Conservation (phyloP, 225 moss, liverwort and hornwort genomes). For the Ulota crispa region DNA sequence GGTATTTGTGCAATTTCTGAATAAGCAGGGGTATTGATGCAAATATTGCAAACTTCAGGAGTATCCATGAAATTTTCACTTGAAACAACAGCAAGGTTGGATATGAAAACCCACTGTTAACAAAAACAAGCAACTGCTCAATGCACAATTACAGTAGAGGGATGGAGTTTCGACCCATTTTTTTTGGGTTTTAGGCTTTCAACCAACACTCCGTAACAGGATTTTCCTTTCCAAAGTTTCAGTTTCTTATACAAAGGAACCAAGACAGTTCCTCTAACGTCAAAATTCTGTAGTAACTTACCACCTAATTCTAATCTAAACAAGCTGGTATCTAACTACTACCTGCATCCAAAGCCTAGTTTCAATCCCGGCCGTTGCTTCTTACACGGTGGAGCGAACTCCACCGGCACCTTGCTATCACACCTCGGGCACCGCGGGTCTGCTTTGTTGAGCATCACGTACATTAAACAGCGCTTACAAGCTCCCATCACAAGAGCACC, state of each 20-base stretch:
- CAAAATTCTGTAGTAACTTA: neutral
- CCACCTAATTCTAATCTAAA: neutral
- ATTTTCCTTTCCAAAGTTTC: neutral
- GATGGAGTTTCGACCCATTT: too few relatives aligned
- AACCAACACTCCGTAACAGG: neutral
- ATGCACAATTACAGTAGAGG: too few relatives aligned
- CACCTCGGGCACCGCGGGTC: slow-evolving; percentile 49
- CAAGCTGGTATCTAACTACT: neutral
- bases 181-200: too few relatives aligned
- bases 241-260: neutral
- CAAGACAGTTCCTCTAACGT: neutral
- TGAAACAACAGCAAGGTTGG: too few relatives aligned
- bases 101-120: too few relatives aligned
- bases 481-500: slow-evolving; percentile 48
- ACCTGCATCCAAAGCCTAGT: neutral
- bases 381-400: slow-evolving; percentile 36
- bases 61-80: too few relatives aligned
- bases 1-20: too few relatives aligned
- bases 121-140: too few relatives aligned
- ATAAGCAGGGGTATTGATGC: too few relatives aligned
- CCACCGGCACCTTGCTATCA: slow-evolving; percentile 33
- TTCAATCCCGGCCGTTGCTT: slow-evolving; percentile 21
- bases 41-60: too few relatives aligned
- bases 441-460: slow-evolving; percentile 46
- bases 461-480: slow-evolving; percentile 48